Evolutionary conservation across 2,329 filamentous ascomycete genomes (phyloP).

Genomic region (Monilinia polystroma): DNA sequence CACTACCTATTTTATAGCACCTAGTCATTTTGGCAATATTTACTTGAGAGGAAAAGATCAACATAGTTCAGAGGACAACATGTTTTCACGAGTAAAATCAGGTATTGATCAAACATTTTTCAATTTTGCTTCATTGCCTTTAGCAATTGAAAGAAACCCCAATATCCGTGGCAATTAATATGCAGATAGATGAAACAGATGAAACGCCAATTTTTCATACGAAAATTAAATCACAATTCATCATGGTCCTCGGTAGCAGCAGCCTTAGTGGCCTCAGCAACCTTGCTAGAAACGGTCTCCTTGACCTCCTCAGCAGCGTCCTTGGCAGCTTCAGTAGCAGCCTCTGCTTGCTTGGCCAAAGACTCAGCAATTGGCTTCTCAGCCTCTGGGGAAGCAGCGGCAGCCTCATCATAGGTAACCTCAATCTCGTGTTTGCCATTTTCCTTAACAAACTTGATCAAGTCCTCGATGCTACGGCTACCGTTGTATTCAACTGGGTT

Average conservation of each 20-base stretch:
- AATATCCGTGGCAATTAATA: neutral
- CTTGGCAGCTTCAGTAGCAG: slow-evolving; percentile 42
- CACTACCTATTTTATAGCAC: neutral
- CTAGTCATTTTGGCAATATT: neutral
- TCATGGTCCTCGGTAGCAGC: slow-evolving; percentile 54
- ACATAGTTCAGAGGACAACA: neutral
- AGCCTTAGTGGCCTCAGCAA: slow-evolving; percentile 48
- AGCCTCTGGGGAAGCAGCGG: slow-evolving; percentile 47
- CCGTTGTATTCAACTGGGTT: slow-evolving; percentile 84
- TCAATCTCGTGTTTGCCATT: slow-evolving; percentile 87
- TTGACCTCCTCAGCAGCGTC: slow-evolving; percentile 48
- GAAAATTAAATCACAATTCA: slow-evolving; percentile 62
- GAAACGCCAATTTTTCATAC: slow-evolving; percentile 34
- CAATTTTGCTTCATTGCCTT: slow-evolving; percentile 12
- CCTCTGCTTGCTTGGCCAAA: slow-evolving; percentile 43
- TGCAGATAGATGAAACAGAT: slow-evolving; percentile 35
- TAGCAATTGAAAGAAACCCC: slow-evolving; percentile 13
- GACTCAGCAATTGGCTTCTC: slow-evolving; percentile 42
- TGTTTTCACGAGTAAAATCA: neutral
- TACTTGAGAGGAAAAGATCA: neutral
- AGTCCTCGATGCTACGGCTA: slow-evolving; percentile 84
- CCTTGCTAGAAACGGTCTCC: slow-evolving; percentile 49
- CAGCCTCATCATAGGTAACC: slow-evolving; percentile 56
- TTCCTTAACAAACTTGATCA: slow-evolving; percentile 89
- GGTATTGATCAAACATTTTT: neutral